phyloP scores from a whole-genome alignment of 2,329 filamentous ascomycete species.

The Aspergillus fumigatiaffinis region DNA sequence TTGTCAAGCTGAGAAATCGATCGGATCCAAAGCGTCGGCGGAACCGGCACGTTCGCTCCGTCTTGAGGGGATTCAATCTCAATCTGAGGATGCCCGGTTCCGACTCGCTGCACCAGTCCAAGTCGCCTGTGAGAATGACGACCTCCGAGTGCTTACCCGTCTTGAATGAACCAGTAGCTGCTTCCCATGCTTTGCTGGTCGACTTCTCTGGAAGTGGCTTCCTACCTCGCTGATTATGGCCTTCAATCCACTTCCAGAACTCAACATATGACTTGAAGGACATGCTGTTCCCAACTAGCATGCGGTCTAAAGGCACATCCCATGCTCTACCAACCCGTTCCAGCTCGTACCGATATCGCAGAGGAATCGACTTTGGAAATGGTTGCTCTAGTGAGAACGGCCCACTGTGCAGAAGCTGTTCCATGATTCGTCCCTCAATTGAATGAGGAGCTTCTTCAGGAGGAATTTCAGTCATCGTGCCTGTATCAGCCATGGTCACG shows the following conservation, averaged over 20 bases:
- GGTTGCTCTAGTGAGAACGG: constrained; percentile 32
- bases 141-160: constrained; percentile 33
- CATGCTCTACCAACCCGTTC: constrained; percentile 32
- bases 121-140: constrained; percentile 38
- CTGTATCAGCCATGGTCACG: constrained; percentile 5
- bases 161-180: constrained; percentile 29
- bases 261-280: constrained; percentile 24
- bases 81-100: constrained; percentile 37
- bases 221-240: constrained; percentile 19
- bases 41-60: constrained; percentile 43
- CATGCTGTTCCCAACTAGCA: constrained; percentile 25
- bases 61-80: constrained; percentile 38
- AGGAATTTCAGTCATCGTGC: not conserved
- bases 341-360: constrained; percentile 37
- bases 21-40: constrained; percentile 45
- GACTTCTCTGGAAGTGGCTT: constrained; percentile 31
- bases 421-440: constrained; percentile 20
- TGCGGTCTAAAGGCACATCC: constrained; percentile 22
- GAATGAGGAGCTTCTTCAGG: constrained; percentile 11
- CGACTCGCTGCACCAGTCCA: constrained; percentile 35
- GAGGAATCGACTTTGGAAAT: constrained; percentile 24
- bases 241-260: constrained; percentile 33
- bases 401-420: constrained; percentile 26
- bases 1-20: constrained; percentile 41
- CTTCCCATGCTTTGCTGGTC: constrained; percentile 30